Evolutionary conservation across 768 basidiomycete species (phyloP), one percentile per base, ranked within the genome.

Genomic region (Mycena maculata): DNA sequence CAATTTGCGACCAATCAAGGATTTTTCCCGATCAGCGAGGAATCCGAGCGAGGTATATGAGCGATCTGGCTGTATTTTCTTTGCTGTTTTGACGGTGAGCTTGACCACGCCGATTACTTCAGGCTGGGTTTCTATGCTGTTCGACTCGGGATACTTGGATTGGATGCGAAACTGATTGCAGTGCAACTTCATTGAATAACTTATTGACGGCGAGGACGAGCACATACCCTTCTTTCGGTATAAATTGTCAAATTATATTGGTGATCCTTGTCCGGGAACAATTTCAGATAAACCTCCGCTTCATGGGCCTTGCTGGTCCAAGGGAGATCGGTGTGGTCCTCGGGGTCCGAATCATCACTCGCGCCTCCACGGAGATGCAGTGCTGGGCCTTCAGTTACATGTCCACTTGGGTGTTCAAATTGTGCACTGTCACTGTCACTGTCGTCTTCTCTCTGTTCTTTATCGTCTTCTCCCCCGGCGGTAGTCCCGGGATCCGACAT

Each of bases 21-120:
- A 42, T n/a, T 23, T 11, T 42, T 62, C 27, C 3, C 41, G 60
- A 44, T 62, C 39, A 44, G 50, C 60, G n/a, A 62, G 60, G 39
- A 61, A 61, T 33, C 60, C 60, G 30, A 61, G 25, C 7, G 60
- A 61, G 48, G 39, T 61, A 23, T 62, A 62, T 10, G 60, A 62
- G 15, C 60, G 60, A 36, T 62, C 60, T n/a, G 60, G 60, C 7
- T 36, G 39, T n/a, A 62, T 22, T 25, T 25, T 62, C 16, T 28
- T 16, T 36, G 9, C 30, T 16, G 60, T 54, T 30, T 62, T 41
- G n/a, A 62, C 41, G n/a, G 28, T 62, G 41, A 62, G 60, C 13
- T 41, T n/a, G 2, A 62, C 41, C 33, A 12, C 30, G 11, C 50
- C 60, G 8, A 62, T 53, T 22, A 62, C 60, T 44, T 62, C 50